Evolutionary conservation across 495 filamentous ascomycete species (phyloP), one percentile per base, ranked within the genome.

Genomic region (Xylaria curta): DNA sequence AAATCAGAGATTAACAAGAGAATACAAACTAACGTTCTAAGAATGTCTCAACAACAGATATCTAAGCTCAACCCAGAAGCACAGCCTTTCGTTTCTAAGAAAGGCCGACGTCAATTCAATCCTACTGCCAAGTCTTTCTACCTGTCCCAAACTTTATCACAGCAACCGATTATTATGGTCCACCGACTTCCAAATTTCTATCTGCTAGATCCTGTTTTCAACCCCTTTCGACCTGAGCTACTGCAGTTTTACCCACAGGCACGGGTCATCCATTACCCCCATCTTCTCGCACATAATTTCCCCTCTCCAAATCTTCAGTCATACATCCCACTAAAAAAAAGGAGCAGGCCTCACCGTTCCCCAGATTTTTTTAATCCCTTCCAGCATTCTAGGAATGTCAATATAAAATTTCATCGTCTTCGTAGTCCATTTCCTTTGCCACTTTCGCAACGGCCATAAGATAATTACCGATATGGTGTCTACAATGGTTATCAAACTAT

Each of bases 191-290:
- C 53, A 8, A 38, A 8, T 38, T 38, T 38, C 8, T 2, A 4
- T 56, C 53, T 56, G 12, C 26, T 56, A 12, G 36, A 38, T 38
- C 36, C 36, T 38, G 36, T 38, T 7, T 38, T 38, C 36, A 38
- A 38, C 26, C 26, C 24, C 6, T 31, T 26, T 13, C 53, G 24
- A 10, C 26, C 53, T 31, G 53, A 56, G 53, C 53, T 26, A 31
- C 31, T 56, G 21, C 13, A 15, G 24, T 28, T 56, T 56, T 2
- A 56, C 13, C 53, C 53, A 56, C 53, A 31, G 6, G 26, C 26
- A 17, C 24, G 31, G 2, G 8, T 68, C 72, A 74, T 73, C 74
- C 71, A 73, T 31, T 74, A 76, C 76, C 76, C 77, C 77, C 74
- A 75, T 75, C 47, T 62, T 65, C 71, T 75, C 75, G 69, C 74